These are phyloP conservation scores for Helicostylum pulchrum DNA, from an alignment of 192 early-diverging fungal species.

Conservation along the genomic window DNA sequence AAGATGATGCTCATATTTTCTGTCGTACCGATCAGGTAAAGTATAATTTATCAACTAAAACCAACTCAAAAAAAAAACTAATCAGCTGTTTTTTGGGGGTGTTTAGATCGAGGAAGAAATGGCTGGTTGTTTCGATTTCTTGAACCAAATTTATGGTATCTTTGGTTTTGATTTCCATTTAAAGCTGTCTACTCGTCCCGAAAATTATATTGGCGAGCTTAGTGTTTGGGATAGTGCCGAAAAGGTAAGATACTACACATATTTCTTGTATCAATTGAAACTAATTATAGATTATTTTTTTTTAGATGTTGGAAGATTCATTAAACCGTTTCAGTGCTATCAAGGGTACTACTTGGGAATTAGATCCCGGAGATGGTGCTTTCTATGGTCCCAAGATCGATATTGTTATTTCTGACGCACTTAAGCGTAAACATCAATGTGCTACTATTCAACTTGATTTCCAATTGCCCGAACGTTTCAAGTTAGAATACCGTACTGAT, in stretches of 20 bases:
- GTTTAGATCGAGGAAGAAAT: slow-evolving; percentile 76
- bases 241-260: slow-evolving; percentile 38
- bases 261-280: background rate
- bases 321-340: slow-evolving; percentile 63
- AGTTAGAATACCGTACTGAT: slow-evolving; percentile 84
- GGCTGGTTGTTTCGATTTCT: slow-evolving; percentile 78
- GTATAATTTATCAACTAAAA: too few relatives aligned
- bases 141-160: slow-evolving; percentile 85
- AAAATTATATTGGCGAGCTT: slow-evolving; percentile 90
- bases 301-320: slow-evolving; percentile 64
- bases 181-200: slow-evolving; percentile 93
- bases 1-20: slow-evolving; percentile 99
- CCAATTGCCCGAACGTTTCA: slow-evolving; percentile 93
- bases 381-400: slow-evolving; percentile 99
- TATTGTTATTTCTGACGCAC: slow-evolving; percentile 91
- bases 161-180: slow-evolving; percentile 94
- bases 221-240: slow-evolving; percentile 93
- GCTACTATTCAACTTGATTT: slow-evolving; percentile 98
- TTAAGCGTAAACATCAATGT: slow-evolving; percentile 90
- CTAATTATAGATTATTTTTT: background rate
- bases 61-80: background rate
- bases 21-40: slow-evolving; percentile 77
- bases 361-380: slow-evolving; percentile 95
- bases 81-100: too few relatives aligned
- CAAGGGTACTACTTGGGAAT: slow-evolving; percentile 69